Evolutionary conservation across 1,139 yeast species (phyloP).

Genomic region (Blastobotrys arbuscula): DNA sequence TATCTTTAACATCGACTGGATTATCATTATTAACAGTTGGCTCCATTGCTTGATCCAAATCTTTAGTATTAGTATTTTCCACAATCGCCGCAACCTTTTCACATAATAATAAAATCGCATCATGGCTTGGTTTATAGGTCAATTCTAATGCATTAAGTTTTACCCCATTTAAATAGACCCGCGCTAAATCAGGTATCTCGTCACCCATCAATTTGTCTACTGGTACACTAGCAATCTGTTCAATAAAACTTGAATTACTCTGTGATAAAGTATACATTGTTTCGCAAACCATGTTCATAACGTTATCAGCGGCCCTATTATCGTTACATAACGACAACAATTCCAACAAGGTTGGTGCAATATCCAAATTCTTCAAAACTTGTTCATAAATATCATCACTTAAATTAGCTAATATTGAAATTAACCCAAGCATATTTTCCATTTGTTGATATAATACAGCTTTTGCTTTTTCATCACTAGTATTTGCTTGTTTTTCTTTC

Average conservation of each 20-base stretch:
- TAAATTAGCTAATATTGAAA: conserved; percentile 61
- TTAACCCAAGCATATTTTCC: conserved; percentile 67
- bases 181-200: conserved; percentile 18
- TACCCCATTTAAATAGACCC: conserved; percentile 26
- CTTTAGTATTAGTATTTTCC: conserved; percentile 39
- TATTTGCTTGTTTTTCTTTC: neutral
- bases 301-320: neutral
- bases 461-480: conserved; percentile 36
- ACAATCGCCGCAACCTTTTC: conserved; percentile 16
- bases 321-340: conserved; percentile 11
- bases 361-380: conserved; percentile 39
- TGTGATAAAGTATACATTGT: conserved; percentile 25
- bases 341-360: conserved; percentile 22
- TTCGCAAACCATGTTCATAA: conserved; percentile 19
- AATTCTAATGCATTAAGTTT: conserved; percentile 24
- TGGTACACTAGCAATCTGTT: conserved; percentile 10
- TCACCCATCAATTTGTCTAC: conserved; percentile 15
- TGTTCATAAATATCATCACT: conserved; percentile 55
- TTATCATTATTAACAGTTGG: conserved; percentile 40
- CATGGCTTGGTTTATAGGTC: conserved; percentile 13
- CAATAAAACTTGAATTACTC: conserved; percentile 22
- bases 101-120: conserved; percentile 3
- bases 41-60: conserved; percentile 37
- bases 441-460: conserved; percentile 47
- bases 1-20: conserved; percentile 36